Percentiles rank a stretch among this genome's conserved stretches.
Evolutionary conservation across 352 stramenopile species (phyloP).

Genomic region (Phytophthora meadii): DNA sequence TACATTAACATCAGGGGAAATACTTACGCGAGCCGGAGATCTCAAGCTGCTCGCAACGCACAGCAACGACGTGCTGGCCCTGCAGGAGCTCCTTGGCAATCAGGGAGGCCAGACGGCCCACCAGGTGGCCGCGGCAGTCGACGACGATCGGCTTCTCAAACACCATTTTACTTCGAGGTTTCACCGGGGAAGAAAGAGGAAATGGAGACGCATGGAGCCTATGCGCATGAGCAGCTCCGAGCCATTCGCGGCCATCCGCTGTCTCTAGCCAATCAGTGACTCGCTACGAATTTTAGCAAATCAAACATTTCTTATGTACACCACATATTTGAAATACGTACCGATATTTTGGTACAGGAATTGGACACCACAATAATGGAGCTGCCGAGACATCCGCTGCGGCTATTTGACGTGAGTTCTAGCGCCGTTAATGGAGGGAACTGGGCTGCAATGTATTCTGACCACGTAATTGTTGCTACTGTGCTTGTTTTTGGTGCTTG

Average conservation of each 20-base stretch:
- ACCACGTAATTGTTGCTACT: constrained; percentile 2
- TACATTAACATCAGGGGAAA: not conserved
- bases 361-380: constrained; percentile 3
- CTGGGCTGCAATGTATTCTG: not conserved
- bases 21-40: constrained; percentile 97
- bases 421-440: not conserved
- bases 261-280: constrained; percentile 27
- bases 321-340: constrained; percentile 9
- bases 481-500: not conserved
- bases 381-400: constrained; percentile 27
- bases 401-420: constrained; percentile 35
- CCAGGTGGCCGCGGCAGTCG: constrained; percentile 98
- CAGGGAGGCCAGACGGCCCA: constrained; percentile 98
- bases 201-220: constrained; percentile 43
- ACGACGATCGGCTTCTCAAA: constrained; percentile 98
- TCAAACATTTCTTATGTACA: constrained; percentile 2
- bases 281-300: constrained; percentile 24
- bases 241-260: constrained; percentile 27
- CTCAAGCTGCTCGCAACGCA: constrained; percentile 98
- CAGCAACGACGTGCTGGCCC: constrained; percentile 98
- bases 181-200: constrained; percentile 73
- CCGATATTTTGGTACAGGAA: constrained; percentile 1
- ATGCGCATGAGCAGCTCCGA: constrained; percentile 2
- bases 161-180: constrained; percentile 74
- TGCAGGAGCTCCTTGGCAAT: constrained; percentile 99